A percentile compares a stretch with the other conserved stretches of the same genome.
Evolutionary conservation across 2,329 filamentous ascomycete genomes (phyloP).

Genomic region (Aspergillus terreus): DNA sequence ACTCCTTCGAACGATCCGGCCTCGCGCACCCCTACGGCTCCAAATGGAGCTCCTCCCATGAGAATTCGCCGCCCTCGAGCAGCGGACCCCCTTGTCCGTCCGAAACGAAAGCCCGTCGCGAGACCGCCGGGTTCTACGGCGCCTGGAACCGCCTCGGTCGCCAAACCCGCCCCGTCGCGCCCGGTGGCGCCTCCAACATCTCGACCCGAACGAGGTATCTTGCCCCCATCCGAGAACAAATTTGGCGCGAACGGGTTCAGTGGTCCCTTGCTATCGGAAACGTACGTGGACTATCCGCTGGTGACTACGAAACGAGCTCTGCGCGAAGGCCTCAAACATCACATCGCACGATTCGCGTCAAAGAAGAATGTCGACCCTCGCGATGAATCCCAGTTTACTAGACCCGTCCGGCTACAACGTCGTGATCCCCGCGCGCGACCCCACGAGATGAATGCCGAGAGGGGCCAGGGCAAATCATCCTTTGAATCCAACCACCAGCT

Average conservation of each 20-base stretch:
- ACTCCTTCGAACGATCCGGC: conserved; percentile 44
- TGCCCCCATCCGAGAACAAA: conserved; percentile 24
- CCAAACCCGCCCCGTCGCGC: conserved; percentile 23
- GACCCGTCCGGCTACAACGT: conserved; percentile 83
- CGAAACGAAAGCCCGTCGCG: conserved; percentile 47
- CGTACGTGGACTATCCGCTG: conserved; percentile 61
- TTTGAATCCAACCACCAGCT: conserved; percentile 44
- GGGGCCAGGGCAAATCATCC: conserved; percentile 36
- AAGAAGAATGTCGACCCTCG: conserved; percentile 62
- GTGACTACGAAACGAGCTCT: conserved; percentile 79
- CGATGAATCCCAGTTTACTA: conserved; percentile 78
- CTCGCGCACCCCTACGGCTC: conserved; percentile 46
- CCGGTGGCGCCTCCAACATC: conserved; percentile 16
- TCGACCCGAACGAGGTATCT: conserved; percentile 17
- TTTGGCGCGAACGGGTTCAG: conserved; percentile 41
- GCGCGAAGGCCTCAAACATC: conserved; percentile 75
- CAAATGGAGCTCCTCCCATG: conserved; percentile 42
- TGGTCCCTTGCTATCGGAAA: conserved; percentile 36
- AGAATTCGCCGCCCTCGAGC: conserved; percentile 49
- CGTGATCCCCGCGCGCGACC: conserved; percentile 69
- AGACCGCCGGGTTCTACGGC: conserved; percentile 21
- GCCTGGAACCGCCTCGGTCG: conserved; percentile 20
- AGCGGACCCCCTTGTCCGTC: conserved; percentile 62
- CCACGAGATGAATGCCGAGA: conserved; percentile 54
- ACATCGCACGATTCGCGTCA: conserved; percentile 77